Conservation (phyloP, 1,284 basidiomycete species). For the Heterobasidion annosum region DNA sequence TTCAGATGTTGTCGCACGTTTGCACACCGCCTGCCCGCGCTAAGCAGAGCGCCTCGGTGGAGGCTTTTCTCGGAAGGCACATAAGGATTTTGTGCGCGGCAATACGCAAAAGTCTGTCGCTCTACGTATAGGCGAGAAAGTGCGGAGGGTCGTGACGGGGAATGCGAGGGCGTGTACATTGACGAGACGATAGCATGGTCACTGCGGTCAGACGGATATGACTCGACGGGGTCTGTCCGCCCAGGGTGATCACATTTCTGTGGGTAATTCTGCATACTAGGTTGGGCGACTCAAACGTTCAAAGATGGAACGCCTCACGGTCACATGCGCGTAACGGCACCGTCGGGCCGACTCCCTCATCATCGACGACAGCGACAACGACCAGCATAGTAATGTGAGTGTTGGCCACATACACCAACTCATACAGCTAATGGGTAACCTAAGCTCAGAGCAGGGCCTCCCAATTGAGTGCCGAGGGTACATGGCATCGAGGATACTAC, state of each 20-base stretch:
- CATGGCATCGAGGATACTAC: too few relatives aligned
- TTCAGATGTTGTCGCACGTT: constrained; percentile 14
- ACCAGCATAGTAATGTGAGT: too few relatives aligned
- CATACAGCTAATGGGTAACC: too few relatives aligned
- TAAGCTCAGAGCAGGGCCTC: too few relatives aligned
- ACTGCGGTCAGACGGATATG: constrained; percentile 1
- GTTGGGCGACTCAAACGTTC: background rate
- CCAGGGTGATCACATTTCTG: background rate
- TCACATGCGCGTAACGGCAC: too few relatives aligned
- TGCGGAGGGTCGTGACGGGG: constrained; percentile 31
- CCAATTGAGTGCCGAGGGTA: too few relatives aligned
- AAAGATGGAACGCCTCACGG: background rate
- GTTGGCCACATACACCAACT: too few relatives aligned
- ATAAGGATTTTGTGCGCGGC: constrained; percentile 23
- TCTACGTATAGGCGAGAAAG: constrained; percentile 17
- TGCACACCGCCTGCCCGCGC: constrained; percentile 24
- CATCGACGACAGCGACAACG: too few relatives aligned
- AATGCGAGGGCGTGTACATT: constrained; percentile 29
- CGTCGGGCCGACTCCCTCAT: too few relatives aligned
- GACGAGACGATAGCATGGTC: constrained; percentile 29
- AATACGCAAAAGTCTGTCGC: too few relatives aligned
- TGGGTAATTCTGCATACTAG: background rate
- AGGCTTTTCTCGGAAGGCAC: constrained; percentile 30
- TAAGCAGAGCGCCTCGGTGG: constrained; percentile 27
- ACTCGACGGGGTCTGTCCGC: background rate